Conservation (phyloP, 257 asterid species). For the Jasminum sambac region DNA sequence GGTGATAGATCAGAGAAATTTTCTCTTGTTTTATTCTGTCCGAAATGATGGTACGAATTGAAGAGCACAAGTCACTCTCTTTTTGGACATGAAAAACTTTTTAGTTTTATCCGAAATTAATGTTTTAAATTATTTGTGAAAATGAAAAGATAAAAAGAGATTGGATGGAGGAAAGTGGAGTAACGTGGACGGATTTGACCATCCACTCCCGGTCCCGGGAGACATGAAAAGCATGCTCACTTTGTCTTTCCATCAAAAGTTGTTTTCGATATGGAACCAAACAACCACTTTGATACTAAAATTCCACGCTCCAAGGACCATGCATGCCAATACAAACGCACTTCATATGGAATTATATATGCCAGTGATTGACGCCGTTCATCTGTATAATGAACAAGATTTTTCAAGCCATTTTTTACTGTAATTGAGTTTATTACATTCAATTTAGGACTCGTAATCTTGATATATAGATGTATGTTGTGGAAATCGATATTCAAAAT, state of each 20-base stretch:
- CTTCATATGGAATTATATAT: too few relatives aligned
- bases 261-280: constrained; percentile 7
- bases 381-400: too few relatives aligned
- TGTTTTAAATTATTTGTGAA: background rate
- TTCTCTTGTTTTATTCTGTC: constrained; percentile 16
- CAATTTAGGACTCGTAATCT: too few relatives aligned
- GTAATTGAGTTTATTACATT: too few relatives aligned
- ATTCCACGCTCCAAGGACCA: background rate
- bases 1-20: too few relatives aligned
- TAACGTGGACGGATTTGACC: constrained; percentile 12
- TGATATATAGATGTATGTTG: too few relatives aligned
- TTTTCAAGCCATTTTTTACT: too few relatives aligned
- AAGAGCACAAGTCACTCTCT: constrained; percentile 8
- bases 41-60: constrained; percentile 5
- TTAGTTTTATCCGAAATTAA: constrained; percentile 9
- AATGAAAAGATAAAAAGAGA: background rate
- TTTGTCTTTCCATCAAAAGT: constrained; percentile 21
- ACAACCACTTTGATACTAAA: constrained; percentile 9
- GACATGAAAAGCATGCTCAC: constrained; percentile 10
- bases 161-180: constrained; percentile 14
- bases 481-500: too few relatives aligned
- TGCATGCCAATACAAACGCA: too few relatives aligned
- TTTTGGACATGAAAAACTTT: background rate
- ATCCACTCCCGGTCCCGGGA: constrained; percentile 14
- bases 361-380: too few relatives aligned